phyloP scores from a whole-genome alignment of 2,329 filamentous ascomycete genomes.

The Podosphaera xanthii region DNA sequence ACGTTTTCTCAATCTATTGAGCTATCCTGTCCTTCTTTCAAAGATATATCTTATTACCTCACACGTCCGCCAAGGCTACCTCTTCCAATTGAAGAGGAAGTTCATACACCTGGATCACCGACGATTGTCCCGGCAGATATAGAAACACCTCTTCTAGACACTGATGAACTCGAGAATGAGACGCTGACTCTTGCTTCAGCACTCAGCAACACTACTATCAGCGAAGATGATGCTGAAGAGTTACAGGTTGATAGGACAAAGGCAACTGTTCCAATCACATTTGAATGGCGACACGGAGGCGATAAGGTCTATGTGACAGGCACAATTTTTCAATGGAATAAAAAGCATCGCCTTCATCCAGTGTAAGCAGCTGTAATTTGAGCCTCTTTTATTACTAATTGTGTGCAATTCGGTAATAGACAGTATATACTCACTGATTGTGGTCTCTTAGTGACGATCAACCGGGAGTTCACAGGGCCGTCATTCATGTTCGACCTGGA shows the following conservation, averaged over 20 bases:
- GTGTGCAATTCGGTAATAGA: not conserved
- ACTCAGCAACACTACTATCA: constrained; percentile 39
- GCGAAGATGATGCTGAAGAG: constrained; percentile 67
- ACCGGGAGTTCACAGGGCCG: constrained; percentile 47
- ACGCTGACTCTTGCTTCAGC: constrained; percentile 28
- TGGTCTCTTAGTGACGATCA: constrained; percentile 17
- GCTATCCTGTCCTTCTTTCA: constrained; percentile 20
- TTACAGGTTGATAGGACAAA: constrained; percentile 51
- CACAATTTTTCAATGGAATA: constrained; percentile 93
- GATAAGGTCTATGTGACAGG: constrained; percentile 92
- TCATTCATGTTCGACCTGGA: constrained; percentile 66
- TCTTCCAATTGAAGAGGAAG: constrained; percentile 80
- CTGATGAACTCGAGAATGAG: constrained; percentile 26
- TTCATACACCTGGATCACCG: constrained; percentile 72
- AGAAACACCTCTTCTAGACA: constrained; percentile 12
- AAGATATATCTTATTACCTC: constrained; percentile 34
- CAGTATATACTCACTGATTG: not conserved
- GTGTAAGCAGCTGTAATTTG: constrained; percentile 32
- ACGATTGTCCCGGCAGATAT: constrained; percentile 51
- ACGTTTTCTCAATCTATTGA: constrained; percentile 27
- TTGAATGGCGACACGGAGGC: constrained; percentile 59
- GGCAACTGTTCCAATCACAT: constrained; percentile 57
- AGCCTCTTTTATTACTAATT: constrained; percentile 1
- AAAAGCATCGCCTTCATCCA: constrained; percentile 68
- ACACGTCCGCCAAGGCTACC: constrained; percentile 69